Base-by-base conservation (phyloP, 352 stramenopile species). In the Blastocystis sp. region DNA sequence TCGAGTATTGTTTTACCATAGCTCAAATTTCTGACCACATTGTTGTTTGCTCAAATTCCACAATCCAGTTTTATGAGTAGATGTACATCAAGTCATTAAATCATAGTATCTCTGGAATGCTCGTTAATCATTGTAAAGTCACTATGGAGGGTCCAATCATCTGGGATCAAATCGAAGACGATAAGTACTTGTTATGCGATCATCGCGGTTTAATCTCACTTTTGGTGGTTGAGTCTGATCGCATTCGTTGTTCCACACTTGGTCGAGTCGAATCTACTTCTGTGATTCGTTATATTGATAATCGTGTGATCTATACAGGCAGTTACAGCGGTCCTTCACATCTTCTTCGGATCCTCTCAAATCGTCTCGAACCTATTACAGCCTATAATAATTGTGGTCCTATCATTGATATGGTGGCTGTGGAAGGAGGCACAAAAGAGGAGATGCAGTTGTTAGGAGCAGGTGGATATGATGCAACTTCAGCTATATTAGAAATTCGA, bases 181-280 rank as follows among this genome's bases (percentile, higher is more conserved):
- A 43, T 37, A 83, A 83, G 54, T 83, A 66, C 35, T 49, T 83
- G 29, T 35, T 83, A 29, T n/a, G n/a, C 3, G 71, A 83, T n/a
- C 24, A 29, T 12, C 16, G 39, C 29, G 71, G 71, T 21, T 39
- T 43, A n/a, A 24, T 83, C 12, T 43, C 24, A 9, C 71, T 83
- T 16, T n/a, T 78, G 7, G 5, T 83, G 16, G 24, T 63, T 0
- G 16, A 27, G 21, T 12, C 37, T 24, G 16, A n/a, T 24, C 35
- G 21, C 19, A 29, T 83, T 3, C 65, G 43, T 9, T 54, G 19
- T 32, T 66, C 71, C 11, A 12, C 46, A 12, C 71, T 83, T 32
- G 71, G 71, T 35, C 49, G 52, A 32, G 54, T 83, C 7, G 51
- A 66, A 35, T 12, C 46, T 6, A 19, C 35, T 12, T n/a, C 52